Percentiles rank a stretch among this genome's conserved stretches.
phyloP scores from a whole-genome alignment of 352 stramenopile genomes.

The Phytophthora crassamura region DNA sequence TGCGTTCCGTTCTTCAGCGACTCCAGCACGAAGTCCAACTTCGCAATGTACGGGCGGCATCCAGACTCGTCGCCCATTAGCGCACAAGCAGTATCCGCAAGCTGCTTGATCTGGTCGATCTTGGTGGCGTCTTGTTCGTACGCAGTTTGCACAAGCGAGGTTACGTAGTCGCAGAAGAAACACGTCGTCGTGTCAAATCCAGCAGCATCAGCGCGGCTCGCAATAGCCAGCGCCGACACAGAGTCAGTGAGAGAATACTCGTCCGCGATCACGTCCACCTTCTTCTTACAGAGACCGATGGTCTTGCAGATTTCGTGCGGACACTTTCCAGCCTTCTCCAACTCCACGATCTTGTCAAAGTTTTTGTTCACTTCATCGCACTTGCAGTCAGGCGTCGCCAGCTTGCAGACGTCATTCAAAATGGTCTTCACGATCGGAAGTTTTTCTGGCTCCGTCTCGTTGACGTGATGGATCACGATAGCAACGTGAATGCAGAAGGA shows the following conservation, averaged over 20 bases:
- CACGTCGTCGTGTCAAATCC: conserved; percentile 41
- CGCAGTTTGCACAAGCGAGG: conserved; percentile 34
- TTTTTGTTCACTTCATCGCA: conserved; percentile 60
- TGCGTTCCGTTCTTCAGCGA: conserved; percentile 45
- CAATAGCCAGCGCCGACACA: conserved; percentile 13
- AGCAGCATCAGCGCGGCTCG: conserved; percentile 3
- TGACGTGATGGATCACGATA: conserved; percentile 48
- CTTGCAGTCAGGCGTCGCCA: conserved; percentile 48
- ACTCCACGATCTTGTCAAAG: conserved; percentile 73
- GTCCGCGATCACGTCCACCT: conserved; percentile 9
- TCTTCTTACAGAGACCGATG: conserved; percentile 55
- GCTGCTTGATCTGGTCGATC: conserved; percentile 34
- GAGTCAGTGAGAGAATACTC: conserved; percentile 18
- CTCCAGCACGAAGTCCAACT: conserved; percentile 47
- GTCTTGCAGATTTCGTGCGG: conserved; percentile 59
- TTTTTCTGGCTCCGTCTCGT: conserved; percentile 47
- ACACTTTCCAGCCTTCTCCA: conserved; percentile 58
- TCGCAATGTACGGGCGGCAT: conserved; percentile 40
- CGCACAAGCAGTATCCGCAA: conserved; percentile 40
- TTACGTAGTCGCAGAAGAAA: conserved; percentile 58
- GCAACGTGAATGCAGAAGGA: conserved; percentile 48
- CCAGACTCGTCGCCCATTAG: conserved; percentile 38
- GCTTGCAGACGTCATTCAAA: conserved; percentile 53
- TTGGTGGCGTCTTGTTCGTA: conserved; percentile 40
- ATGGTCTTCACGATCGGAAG: conserved; percentile 55